Percentiles rank a stretch among this genome's conserved stretches.
Evolutionary conservation across 768 basidiomycete genomes (phyloP).

Genomic region (Suillus brevipes): DNA sequence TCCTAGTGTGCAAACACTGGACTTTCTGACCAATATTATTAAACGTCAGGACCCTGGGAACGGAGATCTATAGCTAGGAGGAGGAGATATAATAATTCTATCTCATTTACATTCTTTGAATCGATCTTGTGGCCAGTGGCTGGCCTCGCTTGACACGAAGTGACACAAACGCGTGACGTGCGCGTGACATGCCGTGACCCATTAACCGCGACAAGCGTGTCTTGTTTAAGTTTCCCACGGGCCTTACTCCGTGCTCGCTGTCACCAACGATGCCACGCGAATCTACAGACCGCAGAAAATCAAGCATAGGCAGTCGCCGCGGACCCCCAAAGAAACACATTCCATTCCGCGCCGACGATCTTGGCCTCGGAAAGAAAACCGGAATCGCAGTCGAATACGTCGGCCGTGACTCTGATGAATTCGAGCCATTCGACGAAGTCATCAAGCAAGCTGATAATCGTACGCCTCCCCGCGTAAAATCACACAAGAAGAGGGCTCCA

Average conservation of each 20-base stretch:
- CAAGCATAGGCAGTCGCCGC: slow-evolving; percentile 48
- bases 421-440: slow-evolving; percentile 78
- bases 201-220: slow-evolving; percentile 21
- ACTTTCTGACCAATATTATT: neutral
- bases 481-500: slow-evolving; percentile 50
- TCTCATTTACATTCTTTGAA: neutral
- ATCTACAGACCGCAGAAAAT: slow-evolving; percentile 30
- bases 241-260: slow-evolving; percentile 13
- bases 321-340: slow-evolving; percentile 67
- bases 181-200: slow-evolving; percentile 6
- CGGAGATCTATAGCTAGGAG: neutral
- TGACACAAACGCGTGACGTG: slow-evolving; percentile 24
- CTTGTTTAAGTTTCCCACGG: slow-evolving; percentile 31
- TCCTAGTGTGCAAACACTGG: neutral
- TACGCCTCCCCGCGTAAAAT: slow-evolving; percentile 58
- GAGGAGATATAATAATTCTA: neutral
- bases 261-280: slow-evolving; percentile 29
- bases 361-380: slow-evolving; percentile 77
- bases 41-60: neutral
- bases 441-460: slow-evolving; percentile 67
- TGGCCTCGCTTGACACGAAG: neutral
- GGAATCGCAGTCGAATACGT: slow-evolving; percentile 69
- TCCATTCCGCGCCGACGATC: slow-evolving; percentile 77
- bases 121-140: neutral
- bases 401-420: slow-evolving; percentile 75